Evolutionary conservation across 2,329 filamentous ascomycete genomes (phyloP).

Genomic region (Xylaria sp.): DNA sequence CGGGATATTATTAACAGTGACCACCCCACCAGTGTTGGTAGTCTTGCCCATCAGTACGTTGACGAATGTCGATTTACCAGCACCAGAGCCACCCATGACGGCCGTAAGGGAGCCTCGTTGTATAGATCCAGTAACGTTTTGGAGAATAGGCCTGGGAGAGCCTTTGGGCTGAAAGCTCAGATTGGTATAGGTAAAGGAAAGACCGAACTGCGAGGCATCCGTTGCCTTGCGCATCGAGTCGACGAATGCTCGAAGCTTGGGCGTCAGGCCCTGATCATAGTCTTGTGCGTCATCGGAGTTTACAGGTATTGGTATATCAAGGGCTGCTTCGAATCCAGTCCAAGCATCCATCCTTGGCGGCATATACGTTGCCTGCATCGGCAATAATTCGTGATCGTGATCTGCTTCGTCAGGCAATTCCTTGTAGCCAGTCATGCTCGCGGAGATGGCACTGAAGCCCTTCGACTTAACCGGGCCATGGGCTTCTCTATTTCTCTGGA

Average conservation of each 20-base stretch:
- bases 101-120: constrained; percentile 65
- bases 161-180: constrained; percentile 61
- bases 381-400: constrained; percentile 50
- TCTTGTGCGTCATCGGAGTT: constrained; percentile 44
- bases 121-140: constrained; percentile 66
- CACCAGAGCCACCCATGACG: constrained; percentile 70
- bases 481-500: constrained; percentile 47
- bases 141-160: constrained; percentile 58
- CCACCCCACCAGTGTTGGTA: constrained; percentile 60
- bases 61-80: constrained; percentile 69
- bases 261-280: constrained; percentile 50
- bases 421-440: constrained; percentile 51
- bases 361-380: constrained; percentile 50
- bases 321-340: constrained; percentile 53
- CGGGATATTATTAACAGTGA: constrained; percentile 63
- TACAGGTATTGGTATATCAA: constrained; percentile 48
- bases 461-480: constrained; percentile 41
- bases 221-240: constrained; percentile 64
- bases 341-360: constrained; percentile 44
- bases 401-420: constrained; percentile 50
- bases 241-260: constrained; percentile 61
- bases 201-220: constrained; percentile 61
- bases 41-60: constrained; percentile 71
- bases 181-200: constrained; percentile 64
- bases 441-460: constrained; percentile 48